These are phyloP conservation scores for Epichloe elymi DNA, from an alignment of 2,329 filamentous ascomycete species.

Conservation along the genomic window DNA sequence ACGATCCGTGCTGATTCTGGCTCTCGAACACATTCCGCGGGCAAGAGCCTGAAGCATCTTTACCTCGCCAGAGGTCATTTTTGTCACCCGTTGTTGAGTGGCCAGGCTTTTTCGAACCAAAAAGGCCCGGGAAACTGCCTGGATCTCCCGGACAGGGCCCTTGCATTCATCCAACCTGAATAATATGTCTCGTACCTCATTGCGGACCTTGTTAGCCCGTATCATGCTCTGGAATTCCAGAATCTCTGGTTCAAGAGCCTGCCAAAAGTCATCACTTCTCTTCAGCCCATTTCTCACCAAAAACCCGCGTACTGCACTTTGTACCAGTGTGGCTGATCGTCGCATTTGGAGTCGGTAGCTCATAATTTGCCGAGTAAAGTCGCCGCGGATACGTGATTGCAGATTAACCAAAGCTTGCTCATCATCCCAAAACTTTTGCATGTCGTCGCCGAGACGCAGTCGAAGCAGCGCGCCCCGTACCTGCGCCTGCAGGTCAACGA, in stretches of 20 bases:
- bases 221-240: constrained; percentile 72
- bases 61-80: constrained; percentile 36
- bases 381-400: constrained; percentile 76
- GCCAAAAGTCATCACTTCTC: constrained; percentile 54
- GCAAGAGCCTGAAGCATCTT: constrained; percentile 51
- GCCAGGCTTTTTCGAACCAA: constrained; percentile 45
- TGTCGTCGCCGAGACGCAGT: constrained; percentile 62
- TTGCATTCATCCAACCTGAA: constrained; percentile 49
- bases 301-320: constrained; percentile 66
- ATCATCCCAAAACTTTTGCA: constrained; percentile 82
- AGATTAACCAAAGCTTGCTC: constrained; percentile 69
- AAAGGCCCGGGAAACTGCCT: constrained; percentile 54
- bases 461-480: constrained; percentile 69
- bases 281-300: constrained; percentile 52
- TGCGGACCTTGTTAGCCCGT: constrained; percentile 51
- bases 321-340: constrained; percentile 63
- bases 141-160: constrained; percentile 51
- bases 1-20: constrained; percentile 39
- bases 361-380: constrained; percentile 73
- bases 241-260: constrained; percentile 57
- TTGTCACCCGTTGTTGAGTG: constrained; percentile 43
- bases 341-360: constrained; percentile 75
- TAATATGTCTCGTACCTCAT: constrained; percentile 41
- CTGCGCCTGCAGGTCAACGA: constrained; percentile 77
- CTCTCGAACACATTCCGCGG: constrained; percentile 52